A percentile compares a stretch with the other conserved stretches of the same genome.
Evolutionary conservation across 805 yeast genomes (phyloP).

Genomic region (Cyberlindnera euphorbiae): DNA sequence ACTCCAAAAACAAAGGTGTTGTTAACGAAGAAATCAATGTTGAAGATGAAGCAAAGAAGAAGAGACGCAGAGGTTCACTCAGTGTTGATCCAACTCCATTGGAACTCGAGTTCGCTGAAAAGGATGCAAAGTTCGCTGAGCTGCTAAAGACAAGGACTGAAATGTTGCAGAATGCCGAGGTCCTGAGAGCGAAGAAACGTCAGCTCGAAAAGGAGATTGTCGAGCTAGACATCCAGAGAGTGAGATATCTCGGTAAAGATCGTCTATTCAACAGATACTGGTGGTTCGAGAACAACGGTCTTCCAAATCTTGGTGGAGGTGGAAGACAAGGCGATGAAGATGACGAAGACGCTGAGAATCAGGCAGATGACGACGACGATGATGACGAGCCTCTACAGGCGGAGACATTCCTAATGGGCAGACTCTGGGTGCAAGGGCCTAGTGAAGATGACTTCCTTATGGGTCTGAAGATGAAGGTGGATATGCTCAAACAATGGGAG

Average conservation of each 20-base stretch:
- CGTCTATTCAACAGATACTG: slow-evolving; percentile 82
- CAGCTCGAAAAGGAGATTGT: slow-evolving; percentile 56
- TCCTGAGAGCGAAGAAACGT: slow-evolving; percentile 42
- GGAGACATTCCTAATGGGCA: slow-evolving; percentile 71
- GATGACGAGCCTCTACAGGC: slow-evolving; percentile 42
- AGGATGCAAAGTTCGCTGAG: slow-evolving; percentile 38
- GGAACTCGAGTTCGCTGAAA: slow-evolving; percentile 33
- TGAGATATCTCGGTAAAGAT: slow-evolving; percentile 76
- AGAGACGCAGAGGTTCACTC: slow-evolving; percentile 30
- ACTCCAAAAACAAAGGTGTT: slow-evolving; percentile 19
- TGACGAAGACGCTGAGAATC: slow-evolving; percentile 9
- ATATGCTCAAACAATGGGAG: slow-evolving; percentile 28
- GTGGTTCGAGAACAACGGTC: slow-evolving; percentile 91
- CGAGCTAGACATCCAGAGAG: slow-evolving; percentile 73
- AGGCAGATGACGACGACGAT: slow-evolving; percentile 36
- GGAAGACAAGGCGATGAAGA: slow-evolving; percentile 24
- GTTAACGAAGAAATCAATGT: slow-evolving; percentile 4
- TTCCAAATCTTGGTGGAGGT: slow-evolving; percentile 47
- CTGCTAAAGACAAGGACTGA: slow-evolving; percentile 43
- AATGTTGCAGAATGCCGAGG: slow-evolving; percentile 34
- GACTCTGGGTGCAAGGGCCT: slow-evolving; percentile 93
- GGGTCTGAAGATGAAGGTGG: slow-evolving; percentile 28
- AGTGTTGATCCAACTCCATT: slow-evolving; percentile 35
- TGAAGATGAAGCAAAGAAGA: slow-evolving; percentile 20
- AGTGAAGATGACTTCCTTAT: slow-evolving; percentile 37